Evolutionary conservation across 2,329 filamentous ascomycete species (phyloP).

Genomic region (Fusarium pilosicola): DNA sequence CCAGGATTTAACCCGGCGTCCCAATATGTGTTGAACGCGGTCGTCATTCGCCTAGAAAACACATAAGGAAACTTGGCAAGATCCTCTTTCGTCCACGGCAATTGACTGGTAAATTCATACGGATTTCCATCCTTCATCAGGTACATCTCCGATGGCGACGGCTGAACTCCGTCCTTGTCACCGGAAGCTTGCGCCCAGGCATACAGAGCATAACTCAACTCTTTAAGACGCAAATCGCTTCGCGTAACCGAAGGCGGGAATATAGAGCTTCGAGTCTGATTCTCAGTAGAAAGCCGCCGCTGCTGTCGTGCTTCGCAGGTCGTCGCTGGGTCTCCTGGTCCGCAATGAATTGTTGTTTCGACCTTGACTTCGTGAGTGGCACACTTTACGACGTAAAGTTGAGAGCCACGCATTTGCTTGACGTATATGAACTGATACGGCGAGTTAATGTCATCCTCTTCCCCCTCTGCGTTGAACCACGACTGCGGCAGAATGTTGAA

Average conservation of each 20-base stretch:
- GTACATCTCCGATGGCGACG: not conserved
- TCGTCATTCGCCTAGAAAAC: not conserved
- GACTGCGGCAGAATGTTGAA: not conserved
- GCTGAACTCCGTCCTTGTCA: not conserved
- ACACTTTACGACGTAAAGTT: not conserved
- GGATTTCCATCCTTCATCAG: not conserved
- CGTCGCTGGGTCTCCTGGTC: not conserved
- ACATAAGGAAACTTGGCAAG: not conserved
- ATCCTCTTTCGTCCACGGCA: not conserved
- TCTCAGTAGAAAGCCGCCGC: not conserved
- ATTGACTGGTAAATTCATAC: not conserved
- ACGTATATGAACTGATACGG: not conserved
- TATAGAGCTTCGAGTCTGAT: not conserved
- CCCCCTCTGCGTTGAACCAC: not conserved
- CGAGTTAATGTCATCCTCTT: not conserved
- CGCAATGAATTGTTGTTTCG: not conserved
- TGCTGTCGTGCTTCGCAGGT: not conserved
- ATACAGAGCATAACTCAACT: not conserved
- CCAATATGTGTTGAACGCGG: not conserved
- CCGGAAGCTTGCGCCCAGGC: not conserved
- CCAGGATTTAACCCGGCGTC: not conserved
- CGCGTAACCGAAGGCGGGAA: not conserved
- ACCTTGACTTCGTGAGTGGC: not conserved
- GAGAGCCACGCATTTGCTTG: not conserved
- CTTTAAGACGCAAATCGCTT: not conserved